phyloP scores from a whole-genome alignment of 805 yeast genomes.

The Alloascoidea africana region DNA sequence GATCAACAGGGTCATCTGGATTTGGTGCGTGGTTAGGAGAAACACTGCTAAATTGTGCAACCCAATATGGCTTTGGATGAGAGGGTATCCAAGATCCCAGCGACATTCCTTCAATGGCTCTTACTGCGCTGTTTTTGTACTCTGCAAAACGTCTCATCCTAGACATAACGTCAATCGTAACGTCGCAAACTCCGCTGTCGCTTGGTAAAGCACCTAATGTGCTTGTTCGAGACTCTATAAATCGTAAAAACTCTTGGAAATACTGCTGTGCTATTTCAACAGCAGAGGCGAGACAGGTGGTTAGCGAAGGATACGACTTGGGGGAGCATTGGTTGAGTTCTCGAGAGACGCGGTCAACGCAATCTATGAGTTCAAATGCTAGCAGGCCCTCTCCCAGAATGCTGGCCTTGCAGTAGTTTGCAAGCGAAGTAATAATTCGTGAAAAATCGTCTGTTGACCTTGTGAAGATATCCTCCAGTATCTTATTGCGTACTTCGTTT shows the following conservation, averaged over 20 bases:
- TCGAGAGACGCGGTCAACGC: slow-evolving; percentile 20
- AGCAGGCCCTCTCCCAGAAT: slow-evolving; percentile 33
- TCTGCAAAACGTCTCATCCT: slow-evolving; percentile 51
- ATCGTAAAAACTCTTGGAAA: slow-evolving; percentile 41
- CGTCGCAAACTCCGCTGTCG: slow-evolving; percentile 59
- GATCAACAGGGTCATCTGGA: slow-evolving; percentile 28
- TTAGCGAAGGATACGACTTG: slow-evolving; percentile 10
- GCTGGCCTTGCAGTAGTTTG: slow-evolving; percentile 24
- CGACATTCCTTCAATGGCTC: slow-evolving; percentile 32
- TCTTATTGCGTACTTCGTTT: slow-evolving; percentile 13
- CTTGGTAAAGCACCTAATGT: slow-evolving; percentile 32
- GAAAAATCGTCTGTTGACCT: slow-evolving; percentile 23
- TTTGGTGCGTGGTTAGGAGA: slow-evolving; percentile 23
- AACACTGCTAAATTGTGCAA: slow-evolving; percentile 31
- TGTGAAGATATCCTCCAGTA: slow-evolving; percentile 19
- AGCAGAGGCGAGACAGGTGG: slow-evolving; percentile 10
- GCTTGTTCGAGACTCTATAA: slow-evolving; percentile 37
- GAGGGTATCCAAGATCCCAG: slow-evolving; percentile 59
- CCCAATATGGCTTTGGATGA: slow-evolving; percentile 35
- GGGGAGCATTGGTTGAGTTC: slow-evolving; percentile 15
- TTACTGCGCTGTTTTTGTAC: slow-evolving; percentile 34
- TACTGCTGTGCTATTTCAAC: slow-evolving; percentile 16
- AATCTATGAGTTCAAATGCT: slow-evolving; percentile 44
- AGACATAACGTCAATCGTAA: slow-evolving; percentile 59
- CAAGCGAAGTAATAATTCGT: slow-evolving; percentile 22